Evolutionary conservation across 306 rosid species (phyloP), one percentile per base, ranked within the genome.

Genomic region (Cicer chorassanicum): DNA sequence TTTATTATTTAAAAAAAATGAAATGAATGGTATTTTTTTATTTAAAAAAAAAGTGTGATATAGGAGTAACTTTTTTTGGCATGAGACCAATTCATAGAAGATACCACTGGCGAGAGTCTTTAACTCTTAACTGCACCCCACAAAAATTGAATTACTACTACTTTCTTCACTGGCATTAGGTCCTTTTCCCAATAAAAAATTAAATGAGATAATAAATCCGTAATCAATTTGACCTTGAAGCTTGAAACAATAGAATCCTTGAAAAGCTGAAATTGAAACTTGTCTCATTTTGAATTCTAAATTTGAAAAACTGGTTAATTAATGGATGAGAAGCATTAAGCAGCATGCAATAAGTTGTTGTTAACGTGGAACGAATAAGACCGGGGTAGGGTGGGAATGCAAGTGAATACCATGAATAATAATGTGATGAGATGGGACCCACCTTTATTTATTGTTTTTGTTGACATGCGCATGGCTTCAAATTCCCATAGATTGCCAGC

Each of bases 131-230:
- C 70, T 65, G 70, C 51, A 42, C 38, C 64, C 34, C 15, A 13
- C 14, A n/a, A 7, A 60, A 65, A 41, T 64, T 41, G 2, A 51
- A 7, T 46, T 7, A 57, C 64, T 6, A 51, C 57, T 50, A n/a
- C 18, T 16, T 18, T 19, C 46, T 48, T 49, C 48, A 69, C 48
- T 36, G 9, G 6, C 59, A 48, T 13, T 13, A 63, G 9, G 29
- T 46, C 57, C 59, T 11, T 29, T 70, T 70, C 75, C 75, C 75
- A 70, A 70, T 38, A 70, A 21, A 51, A 24, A 8, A 70, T 38
- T 70, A 6, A 70, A 70, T 53, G 48, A 5, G 43, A 6, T 60
- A 16, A 60, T 60, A 60, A 60, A 60, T 56, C 7, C 1, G 34
- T 69, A 50, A 69, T 70, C 16, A 51, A 70, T 38, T 39, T 50